A percentile compares a stretch with the other conserved stretches of the same genome.
Conservation (phyloP, 2,329 filamentous ascomycete species). For the Ambrosiella beaveri region DNA sequence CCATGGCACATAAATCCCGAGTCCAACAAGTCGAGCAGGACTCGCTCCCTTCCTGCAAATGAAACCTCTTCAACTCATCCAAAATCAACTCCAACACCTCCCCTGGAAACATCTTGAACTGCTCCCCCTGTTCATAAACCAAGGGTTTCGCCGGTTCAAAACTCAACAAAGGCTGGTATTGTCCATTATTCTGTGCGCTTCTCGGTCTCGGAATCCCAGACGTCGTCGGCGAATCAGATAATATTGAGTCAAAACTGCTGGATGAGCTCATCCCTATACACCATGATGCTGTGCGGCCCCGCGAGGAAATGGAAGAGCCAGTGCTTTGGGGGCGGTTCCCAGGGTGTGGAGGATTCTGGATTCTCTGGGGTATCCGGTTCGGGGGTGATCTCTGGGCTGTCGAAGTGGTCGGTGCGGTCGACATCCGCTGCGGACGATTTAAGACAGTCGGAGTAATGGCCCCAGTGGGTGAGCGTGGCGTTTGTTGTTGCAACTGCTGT, state of each 20-base stretch:
- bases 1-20: slow-evolving; percentile 38
- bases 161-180: slow-evolving; percentile 10
- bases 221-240: slow-evolving; percentile 15
- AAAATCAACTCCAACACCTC: slow-evolving; percentile 42
- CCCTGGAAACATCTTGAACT: slow-evolving; percentile 38
- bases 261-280: slow-evolving; percentile 22
- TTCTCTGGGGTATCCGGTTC: slow-evolving; percentile 16
- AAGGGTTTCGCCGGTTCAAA: slow-evolving; percentile 19
- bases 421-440: slow-evolving; percentile 24
- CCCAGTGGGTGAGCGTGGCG: neutral
- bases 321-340: neutral
- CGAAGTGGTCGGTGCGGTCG: slow-evolving; percentile 15
- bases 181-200: slow-evolving; percentile 5
- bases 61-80: slow-evolving; percentile 32
- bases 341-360: slow-evolving; percentile 17
- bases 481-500: slow-evolving; percentile 1
- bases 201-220: slow-evolving; percentile 4
- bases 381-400: slow-evolving; percentile 1
- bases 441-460: slow-evolving; percentile 14
- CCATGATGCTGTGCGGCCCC: slow-evolving; percentile 18
- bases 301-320: slow-evolving; percentile 11
- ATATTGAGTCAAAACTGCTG: slow-evolving; percentile 23
- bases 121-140: slow-evolving; percentile 28
- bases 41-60: slow-evolving; percentile 28
- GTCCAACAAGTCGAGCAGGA: slow-evolving; percentile 50